A percentile compares a stretch with the other conserved stretches of the same genome.
phyloP scores from a whole-genome alignment of 306 rosid species.

The Cicer arietinum region DNA sequence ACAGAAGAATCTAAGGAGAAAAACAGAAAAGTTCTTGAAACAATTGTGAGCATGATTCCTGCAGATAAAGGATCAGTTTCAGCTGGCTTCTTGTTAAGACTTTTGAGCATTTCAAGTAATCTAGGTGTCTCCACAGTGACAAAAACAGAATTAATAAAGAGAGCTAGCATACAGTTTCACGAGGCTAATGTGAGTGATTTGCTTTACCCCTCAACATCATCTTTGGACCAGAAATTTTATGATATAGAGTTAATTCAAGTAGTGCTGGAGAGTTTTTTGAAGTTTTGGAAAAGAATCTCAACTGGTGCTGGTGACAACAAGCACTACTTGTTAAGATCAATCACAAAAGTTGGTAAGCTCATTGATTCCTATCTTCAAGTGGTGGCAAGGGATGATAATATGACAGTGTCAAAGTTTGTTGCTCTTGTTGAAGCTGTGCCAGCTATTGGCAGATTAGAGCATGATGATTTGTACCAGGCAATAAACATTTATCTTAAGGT shows the following conservation, averaged over 20 bases:
- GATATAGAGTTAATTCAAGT: slow-evolving; percentile 76
- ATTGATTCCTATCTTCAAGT: slow-evolving; percentile 91
- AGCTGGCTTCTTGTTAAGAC: slow-evolving; percentile 79
- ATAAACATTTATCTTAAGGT: slow-evolving; percentile 92
- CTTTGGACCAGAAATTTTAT: slow-evolving; percentile 58
- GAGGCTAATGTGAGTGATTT: slow-evolving; percentile 83
- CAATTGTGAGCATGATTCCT: slow-evolving; percentile 84
- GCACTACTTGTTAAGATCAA: slow-evolving; percentile 55
- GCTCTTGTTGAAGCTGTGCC: slow-evolving; percentile 79
- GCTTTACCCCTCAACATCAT: slow-evolving; percentile 60
- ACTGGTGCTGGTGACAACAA: slow-evolving; percentile 59
- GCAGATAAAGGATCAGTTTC: slow-evolving; percentile 81
- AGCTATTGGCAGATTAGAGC: slow-evolving; percentile 71
- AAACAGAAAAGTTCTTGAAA: slow-evolving; percentile 65
- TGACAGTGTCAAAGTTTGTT: slow-evolving; percentile 74
- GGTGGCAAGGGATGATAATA: slow-evolving; percentile 71
- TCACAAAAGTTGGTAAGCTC: slow-evolving; percentile 77
- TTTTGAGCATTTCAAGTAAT: slow-evolving; percentile 57
- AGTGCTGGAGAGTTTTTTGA: slow-evolving; percentile 76
- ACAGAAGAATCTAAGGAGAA: slow-evolving; percentile 59
- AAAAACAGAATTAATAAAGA: slow-evolving; percentile 72
- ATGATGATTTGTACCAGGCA: slow-evolving; percentile 86
- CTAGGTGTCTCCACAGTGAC: slow-evolving; percentile 72
- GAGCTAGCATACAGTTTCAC: slow-evolving; percentile 76
- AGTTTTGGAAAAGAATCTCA: slow-evolving; percentile 72